Evolutionary conservation across 805 yeast species (phyloP), one percentile per base, ranked within the genome.

Genomic region (Sugiyamaella smithiae): DNA sequence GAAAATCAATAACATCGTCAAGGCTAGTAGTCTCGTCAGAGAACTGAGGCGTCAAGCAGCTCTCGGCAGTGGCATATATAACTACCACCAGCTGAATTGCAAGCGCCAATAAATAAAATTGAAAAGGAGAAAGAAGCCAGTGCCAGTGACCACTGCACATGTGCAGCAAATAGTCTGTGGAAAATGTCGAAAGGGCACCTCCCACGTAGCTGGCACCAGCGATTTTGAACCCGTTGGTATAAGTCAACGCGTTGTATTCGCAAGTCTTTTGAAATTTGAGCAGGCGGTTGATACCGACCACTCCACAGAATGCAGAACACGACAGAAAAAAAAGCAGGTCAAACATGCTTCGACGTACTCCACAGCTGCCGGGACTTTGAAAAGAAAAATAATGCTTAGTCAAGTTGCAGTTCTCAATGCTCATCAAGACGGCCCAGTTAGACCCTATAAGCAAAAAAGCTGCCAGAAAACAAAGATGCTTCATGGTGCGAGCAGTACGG

Each of bases 401-500:
- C 6, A 26, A 28, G 33, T 25, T 40, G 23, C 43, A 40, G 43
- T 26, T 26, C 19, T 40, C 31, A 9, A 40, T 40, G 23, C 43
- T 40, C 20, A 26, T 40, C 7, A 40, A 20, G 12, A 40, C 20
- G 2, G 33, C 43, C 20, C 28, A 14, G 23, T 26, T 40, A 3
- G 43, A 40, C 3, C 32, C 43, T 20, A 40, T 8, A 7, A 40
- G 22, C 12, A 40, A 20, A 17, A 24, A 40, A 3, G 43, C 43
- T 28, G 25, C 17, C 20, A 40, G 22, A 12, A 40, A 40, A 25
- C 43, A 40, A 2, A 26, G n/a, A 28, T 24, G 17, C 22, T 16
- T 25, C 35, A 40, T 25, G 38, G 22, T 19, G 8, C 9, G 22
- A 5, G 38, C 38, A 20, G 38, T 35, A 5, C 22, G 38, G 6